A percentile compares a stretch with the other conserved stretches of the same genome.
phyloP scores from a whole-genome alignment of 192 early-diverging fungal species.

The Obelidium mucronatum region DNA sequence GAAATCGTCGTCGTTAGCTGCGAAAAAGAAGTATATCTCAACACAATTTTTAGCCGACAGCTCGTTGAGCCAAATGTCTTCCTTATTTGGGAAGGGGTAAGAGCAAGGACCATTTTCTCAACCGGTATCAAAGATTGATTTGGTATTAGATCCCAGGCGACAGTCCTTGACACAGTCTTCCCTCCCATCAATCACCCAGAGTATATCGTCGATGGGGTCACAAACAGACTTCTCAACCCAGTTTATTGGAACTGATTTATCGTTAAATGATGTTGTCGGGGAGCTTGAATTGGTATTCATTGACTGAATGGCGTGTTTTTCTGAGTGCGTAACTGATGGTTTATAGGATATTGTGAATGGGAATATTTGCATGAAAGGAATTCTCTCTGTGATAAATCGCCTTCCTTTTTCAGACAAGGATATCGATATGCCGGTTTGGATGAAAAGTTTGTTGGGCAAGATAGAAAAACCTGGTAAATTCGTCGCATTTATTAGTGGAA shows the following conservation, averaged over 20 bases:
- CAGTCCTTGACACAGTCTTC: not conserved
- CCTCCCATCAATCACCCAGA: not conserved
- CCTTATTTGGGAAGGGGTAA: constrained; percentile 10
- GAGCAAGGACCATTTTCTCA: too few relatives aligned
- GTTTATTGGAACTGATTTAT: not conserved
- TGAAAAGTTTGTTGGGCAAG: constrained; percentile 62
- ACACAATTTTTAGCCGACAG: constrained; percentile 67
- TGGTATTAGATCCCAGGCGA: not conserved
- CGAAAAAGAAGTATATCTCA: constrained; percentile 53
- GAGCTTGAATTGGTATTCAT: constrained; percentile 20
- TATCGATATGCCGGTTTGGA: constrained; percentile 67
- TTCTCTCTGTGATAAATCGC: constrained; percentile 63
- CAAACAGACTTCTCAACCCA: not conserved
- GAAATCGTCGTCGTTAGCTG: not conserved
- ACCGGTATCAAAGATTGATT: too few relatives aligned
- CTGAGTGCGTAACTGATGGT: not conserved
- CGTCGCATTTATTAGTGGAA: not conserved
- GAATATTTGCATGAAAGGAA: constrained; percentile 70
- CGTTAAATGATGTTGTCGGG: constrained; percentile 3
- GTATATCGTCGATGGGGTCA: not conserved
- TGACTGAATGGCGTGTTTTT: not conserved
- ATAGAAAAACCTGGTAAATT: constrained; percentile 54
- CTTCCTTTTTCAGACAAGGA: constrained; percentile 49
- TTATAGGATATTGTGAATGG: constrained; percentile 24
- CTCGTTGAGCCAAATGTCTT: constrained; percentile 63